A percentile compares a stretch with the other conserved stretches of the same genome.
Conservation (phyloP, 768 basidiomycete genomes). For the Suillus subaureus region DNA sequence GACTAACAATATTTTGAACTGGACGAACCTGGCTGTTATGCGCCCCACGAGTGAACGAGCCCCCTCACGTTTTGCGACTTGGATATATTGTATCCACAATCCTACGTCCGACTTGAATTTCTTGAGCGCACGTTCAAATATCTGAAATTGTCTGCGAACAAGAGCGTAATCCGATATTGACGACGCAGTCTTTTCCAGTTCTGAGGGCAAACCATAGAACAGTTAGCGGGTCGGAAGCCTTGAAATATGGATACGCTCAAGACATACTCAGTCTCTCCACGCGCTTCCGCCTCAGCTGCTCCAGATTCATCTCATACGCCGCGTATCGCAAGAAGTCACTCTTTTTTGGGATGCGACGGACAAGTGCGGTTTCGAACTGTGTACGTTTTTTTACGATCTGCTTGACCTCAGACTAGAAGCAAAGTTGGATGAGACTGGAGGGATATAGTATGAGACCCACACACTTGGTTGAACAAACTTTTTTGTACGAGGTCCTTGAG, state of each 20-base stretch:
- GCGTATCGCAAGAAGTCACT: constrained; percentile 88
- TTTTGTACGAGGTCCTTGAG: constrained; percentile 90
- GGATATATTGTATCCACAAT: constrained; percentile 88
- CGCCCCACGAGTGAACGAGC: constrained; percentile 80
- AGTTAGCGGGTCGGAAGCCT: background rate
- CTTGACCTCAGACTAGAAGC: constrained; percentile 70
- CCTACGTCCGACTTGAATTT: constrained; percentile 88
- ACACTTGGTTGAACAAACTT: constrained; percentile 78
- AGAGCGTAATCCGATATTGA: constrained; percentile 86
- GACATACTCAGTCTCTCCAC: constrained; percentile 68
- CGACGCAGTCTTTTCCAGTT: constrained; percentile 40
- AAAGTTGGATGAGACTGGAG: constrained; percentile 6
- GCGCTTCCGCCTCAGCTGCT: constrained; percentile 77
- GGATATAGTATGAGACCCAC: constrained; percentile 21
- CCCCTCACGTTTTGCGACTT: constrained; percentile 78
- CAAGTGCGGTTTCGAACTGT: constrained; percentile 78
- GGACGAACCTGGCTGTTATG: constrained; percentile 74
- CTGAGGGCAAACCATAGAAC: constrained; percentile 19
- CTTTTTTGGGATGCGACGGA: constrained; percentile 84
- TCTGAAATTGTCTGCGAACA: constrained; percentile 81
- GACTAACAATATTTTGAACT: background rate
- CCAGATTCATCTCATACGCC: constrained; percentile 89
- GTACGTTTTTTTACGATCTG: constrained; percentile 86
- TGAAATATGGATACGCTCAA: constrained; percentile 10
- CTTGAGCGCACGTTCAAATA: constrained; percentile 87